Base-by-base conservation (phyloP, 179 eudicot genomes). In the Corrigiola litoralis region DNA sequence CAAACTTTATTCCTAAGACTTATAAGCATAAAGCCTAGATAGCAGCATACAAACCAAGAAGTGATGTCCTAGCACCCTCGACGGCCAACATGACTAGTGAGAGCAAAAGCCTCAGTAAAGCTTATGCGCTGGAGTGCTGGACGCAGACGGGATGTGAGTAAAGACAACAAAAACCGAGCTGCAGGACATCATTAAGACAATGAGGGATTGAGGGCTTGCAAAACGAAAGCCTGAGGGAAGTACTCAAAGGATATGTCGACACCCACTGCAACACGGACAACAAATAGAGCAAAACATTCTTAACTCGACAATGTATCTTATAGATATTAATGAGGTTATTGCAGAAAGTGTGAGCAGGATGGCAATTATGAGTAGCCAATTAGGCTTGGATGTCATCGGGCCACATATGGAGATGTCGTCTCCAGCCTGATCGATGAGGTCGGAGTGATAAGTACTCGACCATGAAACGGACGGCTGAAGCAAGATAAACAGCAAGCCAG, bases 11-110 rank as follows among this genome's bases (percentile, higher is more conserved):
- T 80, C 88, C 92, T 34, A 95, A 81, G 23, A 95, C 97, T n/a
- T 58, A 91, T 84, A 60, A 95, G 95, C 99, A 95, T 95, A 70
- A 95, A 95, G n/a, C n/a, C n/a, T n/a, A n/a, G 20, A 91, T 90
- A 51, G 97, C 91, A 56, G 99, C 99, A 74, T 90, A 95, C 60
- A 95, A 71, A 33, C 99, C 99, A 18, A 95, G 87, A 46, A 91
- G 92, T 60, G 99, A 95, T 7, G 96, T 95, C 77, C 99, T 86
- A 28, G 96, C 92, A 34, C 99, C 96, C 85, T 95, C 97, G 67
- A 95, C 85, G 34, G 97, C 96, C 65, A 95, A 78, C 34, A 95
- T n/a, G 25, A 9, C 85, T 82, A 37, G 87, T 84, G 28, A 95
- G 81, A 32, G 99, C 99, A 79, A 95, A 95, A 62, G 91, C 84